Conservation (phyloP, 2,329 filamentous ascomycete genomes). For the Acrodontium crateriforme region DNA sequence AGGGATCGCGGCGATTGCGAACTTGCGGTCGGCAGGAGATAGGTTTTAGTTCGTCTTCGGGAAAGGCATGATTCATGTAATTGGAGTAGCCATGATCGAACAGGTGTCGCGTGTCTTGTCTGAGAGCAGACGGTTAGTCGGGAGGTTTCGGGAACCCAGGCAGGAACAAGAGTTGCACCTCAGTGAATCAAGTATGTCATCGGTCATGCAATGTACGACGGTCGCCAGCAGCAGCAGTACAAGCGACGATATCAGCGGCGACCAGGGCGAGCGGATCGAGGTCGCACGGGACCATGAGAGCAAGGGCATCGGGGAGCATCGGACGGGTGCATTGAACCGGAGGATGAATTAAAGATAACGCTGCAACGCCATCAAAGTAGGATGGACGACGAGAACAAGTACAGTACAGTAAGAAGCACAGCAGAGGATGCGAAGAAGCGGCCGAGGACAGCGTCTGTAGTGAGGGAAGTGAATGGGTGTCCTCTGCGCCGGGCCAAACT, state of each 20-base stretch:
- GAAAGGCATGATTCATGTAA: constrained; percentile 88
- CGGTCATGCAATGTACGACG: constrained; percentile 29
- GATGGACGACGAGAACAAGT: too few relatives aligned
- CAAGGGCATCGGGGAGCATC: constrained; percentile 15
- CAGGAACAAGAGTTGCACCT: constrained; percentile 12
- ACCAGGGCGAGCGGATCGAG: constrained; percentile 15
- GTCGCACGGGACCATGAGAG: constrained; percentile 13
- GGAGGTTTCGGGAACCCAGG: not conserved
- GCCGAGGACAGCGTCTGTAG: too few relatives aligned
- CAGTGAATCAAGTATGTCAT: constrained; percentile 26
- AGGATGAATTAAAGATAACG: too few relatives aligned
- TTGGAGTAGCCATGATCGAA: constrained; percentile 96
- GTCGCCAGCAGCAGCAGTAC: constrained; percentile 21
- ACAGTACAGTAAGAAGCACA: too few relatives aligned
- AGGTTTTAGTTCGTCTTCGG: constrained; percentile 87
- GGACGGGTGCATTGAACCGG: too few relatives aligned
- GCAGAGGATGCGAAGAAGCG: too few relatives aligned
- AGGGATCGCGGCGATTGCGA: constrained; percentile 65
- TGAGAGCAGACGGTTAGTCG: constrained; percentile 6
- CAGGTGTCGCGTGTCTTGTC: constrained; percentile 47
- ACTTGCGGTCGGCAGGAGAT: constrained; percentile 73
- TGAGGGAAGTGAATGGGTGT: too few relatives aligned
- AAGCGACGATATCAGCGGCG: constrained; percentile 18
- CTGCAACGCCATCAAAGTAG: too few relatives aligned
- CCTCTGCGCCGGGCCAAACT: too few relatives aligned